Evolutionary conservation across 1,139 yeast species (phyloP), one percentile per base, ranked within the genome.

Genomic region (Candida buenavistaensis): DNA sequence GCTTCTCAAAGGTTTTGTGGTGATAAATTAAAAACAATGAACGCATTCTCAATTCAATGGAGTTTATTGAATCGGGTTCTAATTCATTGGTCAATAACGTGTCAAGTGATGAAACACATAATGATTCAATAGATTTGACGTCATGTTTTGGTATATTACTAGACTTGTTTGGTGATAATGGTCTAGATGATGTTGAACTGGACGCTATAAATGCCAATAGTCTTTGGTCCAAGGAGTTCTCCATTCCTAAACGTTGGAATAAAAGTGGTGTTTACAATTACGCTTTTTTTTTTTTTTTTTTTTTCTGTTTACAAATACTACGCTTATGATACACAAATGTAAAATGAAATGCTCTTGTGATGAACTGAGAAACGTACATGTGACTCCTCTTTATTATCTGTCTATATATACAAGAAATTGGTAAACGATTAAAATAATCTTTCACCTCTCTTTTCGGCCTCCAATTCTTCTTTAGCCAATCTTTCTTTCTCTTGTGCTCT

Each of bases 401-500:
- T 23, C 12, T 33, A 16, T 33, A 25, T 33, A 9, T 21, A 28
- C 19, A 24, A 7, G 28, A 24, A 22, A n/a, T n/a, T 13, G 9
- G 13, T 6, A 12, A 13, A 12, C 21, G 11, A 14, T 16, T 49
- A 58, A 41, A 58, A 58, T 26, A 51, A 53, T 42, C 63, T 49
- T 45, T 58, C 63, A 28, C 62, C 63, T 46, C 57, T 57, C 19
- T 47, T 47, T 44, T 56, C 62, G 29, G 63, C 62, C 35, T 54
- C 62, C 39, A 51, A 41, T 35, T 58, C 62, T 36, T 49, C 47
- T 25, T 47, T 40, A 38, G 55, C 55, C 48, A 52, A 56, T 30
- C 41, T 48, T 43, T 65, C 71, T 45, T 54, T 62, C 41, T 64
- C 68, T 46, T 64, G 71, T 40, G 61, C 51, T 51, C 80, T 71